Base-by-base conservation (phyloP, 78 protist genomes). In the Reticulomyxa filosa region DNA sequence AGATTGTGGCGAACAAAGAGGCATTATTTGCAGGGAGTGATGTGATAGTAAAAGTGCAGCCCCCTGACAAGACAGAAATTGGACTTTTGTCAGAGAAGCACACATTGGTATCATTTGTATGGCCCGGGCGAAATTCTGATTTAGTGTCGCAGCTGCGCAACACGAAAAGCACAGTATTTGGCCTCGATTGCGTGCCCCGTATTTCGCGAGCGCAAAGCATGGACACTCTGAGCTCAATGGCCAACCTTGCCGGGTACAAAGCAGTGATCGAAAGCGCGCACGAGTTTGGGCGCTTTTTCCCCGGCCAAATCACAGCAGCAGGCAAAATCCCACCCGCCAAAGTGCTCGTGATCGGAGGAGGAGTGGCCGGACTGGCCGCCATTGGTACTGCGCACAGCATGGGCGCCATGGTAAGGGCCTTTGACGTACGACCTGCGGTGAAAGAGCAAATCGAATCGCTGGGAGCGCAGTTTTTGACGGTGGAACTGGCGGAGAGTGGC, bases 351-450 rank as follows among this genome's bases (percentile, higher is more conserved):
- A 64, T 84, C 48, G 98, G 98, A 39, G 93, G 76, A 13, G 98
- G 99, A 51, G 99, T 95, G 8, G 98, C 98, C 0, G 99, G 99
- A 38, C 85, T 95, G 1, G 65, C 95, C 0, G 95, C 98, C 1
- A 77, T 88, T 20, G n/a, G n/a, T n/a, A n/a, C 17, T 13, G 78
- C 78, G 27, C 64, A 73, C 69, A 80, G 55, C 32, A 30, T 93
- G 64, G 97, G 97, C 25, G 96, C 99, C 22, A 66, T 93, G 20
- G 98, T 93, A 1, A 73, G 86, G 26, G 82, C 82, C 0, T 95
- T 93, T 71, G 99, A 95, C 65, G 82, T 86, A 30, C 89, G 99
- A 30, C 68, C 87, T 1, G 87, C 85, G 3, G 94, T 80, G 1
- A 73, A 67, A 57, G 98, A 94, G 34, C 96, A 94, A 74, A 87